Percentiles rank a stretch among this genome's conserved stretches.
Conservation (phyloP, 306 rosid genomes). For the cucumber (Cucumis sativus) region Cucumber_9930_V3 NC_026657.2:13857001-13857500, state of each 20-base stretch:
- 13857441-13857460: background rate
- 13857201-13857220: background rate
- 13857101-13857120: background rate
- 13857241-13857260: background rate
- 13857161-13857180: background rate
- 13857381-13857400: background rate
- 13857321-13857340: background rate
- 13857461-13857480: background rate
- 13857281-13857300: background rate
- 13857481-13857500: background rate
- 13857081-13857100: slow-evolving; percentile 19
- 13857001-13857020: background rate
- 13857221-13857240: background rate
- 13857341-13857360: background rate
- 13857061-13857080: slow-evolving; percentile 13
- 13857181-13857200: background rate
- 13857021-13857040: slow-evolving; percentile 5
- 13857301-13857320: background rate
- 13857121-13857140: background rate
- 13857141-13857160: slow-evolving; percentile 8
- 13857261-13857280: background rate
- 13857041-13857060: slow-evolving; percentile 26
- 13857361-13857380: background rate
- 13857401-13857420: background rate
- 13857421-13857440: background rate